Conservation (phyloP, 352 stramenopile genomes). For the Phytophthora europaea region DNA sequence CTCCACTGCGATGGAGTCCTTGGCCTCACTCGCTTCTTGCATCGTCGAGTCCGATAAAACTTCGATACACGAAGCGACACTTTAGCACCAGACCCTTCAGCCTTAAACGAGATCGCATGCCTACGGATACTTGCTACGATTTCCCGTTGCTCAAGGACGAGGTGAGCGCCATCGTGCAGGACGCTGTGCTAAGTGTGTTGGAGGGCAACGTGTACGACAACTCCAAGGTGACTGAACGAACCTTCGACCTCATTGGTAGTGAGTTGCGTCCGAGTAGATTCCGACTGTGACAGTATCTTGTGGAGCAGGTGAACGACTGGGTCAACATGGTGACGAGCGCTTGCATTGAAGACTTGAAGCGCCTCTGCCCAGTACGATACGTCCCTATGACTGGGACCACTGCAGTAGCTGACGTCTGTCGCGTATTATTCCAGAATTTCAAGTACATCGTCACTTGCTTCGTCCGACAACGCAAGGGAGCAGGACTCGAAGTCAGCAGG, state of each 20-base stretch:
- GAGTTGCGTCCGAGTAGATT: background rate
- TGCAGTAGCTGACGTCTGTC: background rate
- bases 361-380: conserved; percentile 59
- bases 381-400: background rate
- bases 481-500: conserved; percentile 70
- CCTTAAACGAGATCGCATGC: conserved; percentile 29
- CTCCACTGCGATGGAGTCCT: background rate
- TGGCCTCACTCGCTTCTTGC: conserved; percentile 19
- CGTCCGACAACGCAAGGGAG: conserved; percentile 73
- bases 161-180: conserved; percentile 77
- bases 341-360: conserved; percentile 75
- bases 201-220: conserved; percentile 87
- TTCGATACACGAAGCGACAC: conserved; percentile 28
- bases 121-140: conserved; percentile 62
- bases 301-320: conserved; percentile 69
- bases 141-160: conserved; percentile 82
- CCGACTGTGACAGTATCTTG: background rate
- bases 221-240: conserved; percentile 51
- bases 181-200: conserved; percentile 73
- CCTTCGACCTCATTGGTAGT: background rate
- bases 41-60: conserved; percentile 9
- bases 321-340: conserved; percentile 72
- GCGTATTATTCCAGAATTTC: conserved; percentile 67
- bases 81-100: conserved; percentile 12
- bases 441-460: conserved; percentile 87